Evolutionary conservation across 768 basidiomycete species (phyloP).

Genomic region (Glaciozyma martinii): DNA sequence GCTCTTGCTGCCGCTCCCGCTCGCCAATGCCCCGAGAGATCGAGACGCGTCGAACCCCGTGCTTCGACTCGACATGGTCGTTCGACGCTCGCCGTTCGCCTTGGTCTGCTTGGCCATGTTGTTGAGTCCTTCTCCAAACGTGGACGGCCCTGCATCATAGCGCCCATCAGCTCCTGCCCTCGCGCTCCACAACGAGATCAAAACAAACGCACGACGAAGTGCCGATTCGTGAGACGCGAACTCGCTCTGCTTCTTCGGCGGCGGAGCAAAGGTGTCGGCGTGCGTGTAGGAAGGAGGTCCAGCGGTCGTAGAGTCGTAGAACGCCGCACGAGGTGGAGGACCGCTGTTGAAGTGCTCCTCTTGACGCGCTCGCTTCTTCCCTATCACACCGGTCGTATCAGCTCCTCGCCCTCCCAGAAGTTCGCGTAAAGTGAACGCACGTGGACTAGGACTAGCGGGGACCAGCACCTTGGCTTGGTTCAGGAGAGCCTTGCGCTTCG

Average conservation of each 20-base stretch:
- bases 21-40: neutral
- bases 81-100: neutral
- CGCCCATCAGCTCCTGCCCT: neutral
- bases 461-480: constrained; percentile 9
- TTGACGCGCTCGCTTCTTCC: constrained; percentile 16
- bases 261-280: neutral
- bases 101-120: neutral
- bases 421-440: neutral
- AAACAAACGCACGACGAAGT: neutral
- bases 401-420: too few relatives aligned
- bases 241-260: neutral
- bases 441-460: constrained; percentile 10
- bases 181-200: too few relatives aligned
- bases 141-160: neutral
- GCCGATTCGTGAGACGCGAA: constrained; percentile 22
- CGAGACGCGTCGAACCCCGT: constrained; percentile 6
- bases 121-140: neutral
- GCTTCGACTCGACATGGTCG: neutral
- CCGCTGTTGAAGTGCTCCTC: constrained; percentile 7
- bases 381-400: neutral
- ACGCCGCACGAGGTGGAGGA: neutral
- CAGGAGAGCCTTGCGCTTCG: too few relatives aligned
- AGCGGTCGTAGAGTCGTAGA: neutral
- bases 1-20: too few relatives aligned
- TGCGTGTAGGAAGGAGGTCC: constrained; percentile 1